Evolutionary conservation across 169 alveolate species (phyloP).

Genomic region (Plasmodium adleri): DNA sequence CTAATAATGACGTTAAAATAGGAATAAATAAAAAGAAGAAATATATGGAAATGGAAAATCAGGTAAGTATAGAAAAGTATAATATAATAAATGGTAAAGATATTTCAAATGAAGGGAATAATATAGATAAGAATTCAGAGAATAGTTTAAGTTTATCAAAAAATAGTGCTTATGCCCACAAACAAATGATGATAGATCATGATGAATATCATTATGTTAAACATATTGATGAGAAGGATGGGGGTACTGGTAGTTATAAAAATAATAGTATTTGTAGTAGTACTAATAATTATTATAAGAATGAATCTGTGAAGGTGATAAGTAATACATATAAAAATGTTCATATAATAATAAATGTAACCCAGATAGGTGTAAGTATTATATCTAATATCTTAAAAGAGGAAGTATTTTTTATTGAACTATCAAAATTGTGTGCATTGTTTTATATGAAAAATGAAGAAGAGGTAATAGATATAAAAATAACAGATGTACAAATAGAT

Average conservation of each 20-base stretch:
- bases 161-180: background rate
- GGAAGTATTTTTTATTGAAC: constrained; percentile 88
- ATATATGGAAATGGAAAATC: background rate
- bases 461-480: constrained; percentile 85
- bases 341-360: constrained; percentile 78
- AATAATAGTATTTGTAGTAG: background rate
- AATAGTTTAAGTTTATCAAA: background rate
- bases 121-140: background rate
- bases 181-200: background rate
- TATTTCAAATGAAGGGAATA: background rate
- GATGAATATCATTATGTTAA: background rate
- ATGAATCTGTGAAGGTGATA: constrained; percentile 40
- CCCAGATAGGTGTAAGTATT: constrained; percentile 87
- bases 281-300: background rate
- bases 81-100: background rate
- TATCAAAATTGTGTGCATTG: constrained; percentile 84
- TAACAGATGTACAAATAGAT: constrained; percentile 88
- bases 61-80: background rate
- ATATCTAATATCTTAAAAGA: constrained; percentile 87
- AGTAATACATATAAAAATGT: constrained; percentile 67
- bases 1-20: background rate
- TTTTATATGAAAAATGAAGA: constrained; percentile 86
- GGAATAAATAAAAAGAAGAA: background rate
- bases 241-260: background rate
- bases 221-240: background rate